A percentile compares a stretch with the other conserved stretches of the same genome.
These are phyloP conservation scores for Xylaria sp. DNA, from an alignment of 2,329 filamentous ascomycete species.

Conservation along the genomic window DNA sequence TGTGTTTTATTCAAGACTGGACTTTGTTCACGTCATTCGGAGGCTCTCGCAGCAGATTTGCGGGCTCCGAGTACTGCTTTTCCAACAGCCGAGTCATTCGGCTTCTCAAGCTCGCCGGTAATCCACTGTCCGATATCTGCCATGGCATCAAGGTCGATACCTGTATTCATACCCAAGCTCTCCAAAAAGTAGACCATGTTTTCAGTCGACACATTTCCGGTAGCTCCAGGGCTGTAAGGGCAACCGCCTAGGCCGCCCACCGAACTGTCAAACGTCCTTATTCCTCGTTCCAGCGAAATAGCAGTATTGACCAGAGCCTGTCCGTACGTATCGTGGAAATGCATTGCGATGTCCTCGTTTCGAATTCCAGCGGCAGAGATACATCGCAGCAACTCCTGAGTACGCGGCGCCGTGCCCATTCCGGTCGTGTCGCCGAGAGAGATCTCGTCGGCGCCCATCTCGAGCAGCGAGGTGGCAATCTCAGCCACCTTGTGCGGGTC, in stretches of 20 bases:
- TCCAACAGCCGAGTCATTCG: slow-evolving; percentile 53
- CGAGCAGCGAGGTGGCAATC: slow-evolving; percentile 75
- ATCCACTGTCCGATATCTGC: slow-evolving; percentile 69
- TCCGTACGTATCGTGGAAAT: slow-evolving; percentile 79
- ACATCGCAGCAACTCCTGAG: slow-evolving; percentile 58
- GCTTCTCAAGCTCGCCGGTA: slow-evolving; percentile 58
- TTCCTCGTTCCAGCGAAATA: slow-evolving; percentile 69
- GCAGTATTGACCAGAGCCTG: slow-evolving; percentile 74
- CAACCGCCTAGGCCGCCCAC: slow-evolving; percentile 75
- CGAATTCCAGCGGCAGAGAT: slow-evolving; percentile 63
- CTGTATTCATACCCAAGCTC: slow-evolving; percentile 67
- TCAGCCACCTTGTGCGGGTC: slow-evolving; percentile 71
- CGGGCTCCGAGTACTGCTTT: slow-evolving; percentile 49
- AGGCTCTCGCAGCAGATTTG: slow-evolving; percentile 30
- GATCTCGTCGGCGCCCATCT: slow-evolving; percentile 91
- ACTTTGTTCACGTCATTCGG: not conserved
- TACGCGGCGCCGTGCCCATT: slow-evolving; percentile 72
- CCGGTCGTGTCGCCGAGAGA: slow-evolving; percentile 91
- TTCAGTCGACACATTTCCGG: slow-evolving; percentile 67
- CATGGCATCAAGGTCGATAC: slow-evolving; percentile 65
- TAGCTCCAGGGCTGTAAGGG: slow-evolving; percentile 74
- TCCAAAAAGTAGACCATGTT: slow-evolving; percentile 60
- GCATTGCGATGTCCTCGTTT: slow-evolving; percentile 67
- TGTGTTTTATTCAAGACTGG: slow-evolving; percentile 6
- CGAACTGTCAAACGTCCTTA: slow-evolving; percentile 73